A percentile compares a stretch with the other conserved stretches of the same genome.
These are phyloP conservation scores for Kwoniella shandongensis DNA, from an alignment of 768 basidiomycete species.

Conservation along the genomic window DNA sequence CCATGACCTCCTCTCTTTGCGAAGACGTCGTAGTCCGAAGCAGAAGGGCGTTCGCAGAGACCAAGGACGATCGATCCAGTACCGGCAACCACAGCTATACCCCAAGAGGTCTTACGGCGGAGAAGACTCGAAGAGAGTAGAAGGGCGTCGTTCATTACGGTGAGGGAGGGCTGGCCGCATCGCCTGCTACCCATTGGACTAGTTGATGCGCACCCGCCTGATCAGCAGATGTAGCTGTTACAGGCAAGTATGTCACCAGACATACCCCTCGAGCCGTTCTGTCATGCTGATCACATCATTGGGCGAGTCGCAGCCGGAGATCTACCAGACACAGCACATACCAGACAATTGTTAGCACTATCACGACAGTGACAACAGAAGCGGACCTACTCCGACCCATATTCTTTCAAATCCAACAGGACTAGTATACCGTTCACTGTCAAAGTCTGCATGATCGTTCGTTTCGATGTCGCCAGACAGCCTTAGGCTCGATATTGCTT, in stretches of 20 bases:
- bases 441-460: no score
- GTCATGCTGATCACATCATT: slow-evolving; percentile 4
- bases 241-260: no score
- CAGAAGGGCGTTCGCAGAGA: background rate
- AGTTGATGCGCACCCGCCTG: no score
- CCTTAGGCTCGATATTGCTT: background rate
- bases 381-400: slow-evolving; percentile 12
- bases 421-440: background rate
- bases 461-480: no score
- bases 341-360: slow-evolving; percentile 9
- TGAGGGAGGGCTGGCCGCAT: slow-evolving; percentile 56
- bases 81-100: slow-evolving; percentile 73
- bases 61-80: slow-evolving; percentile 69
- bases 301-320: slow-evolving; percentile 3
- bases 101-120: slow-evolving; percentile 58
- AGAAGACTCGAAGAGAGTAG: slow-evolving; percentile 76
- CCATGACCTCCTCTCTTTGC: slow-evolving; percentile 9
- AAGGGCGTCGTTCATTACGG: slow-evolving; percentile 75
- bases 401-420: background rate
- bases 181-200: no score
- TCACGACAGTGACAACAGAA: background rate
- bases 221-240: no score
- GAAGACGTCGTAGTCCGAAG: background rate
- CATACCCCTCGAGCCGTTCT: background rate
- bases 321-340: no score